Evolutionary conservation across 2,329 filamentous ascomycete genomes (phyloP).

Genomic region (Botryotinia globosa): DNA sequence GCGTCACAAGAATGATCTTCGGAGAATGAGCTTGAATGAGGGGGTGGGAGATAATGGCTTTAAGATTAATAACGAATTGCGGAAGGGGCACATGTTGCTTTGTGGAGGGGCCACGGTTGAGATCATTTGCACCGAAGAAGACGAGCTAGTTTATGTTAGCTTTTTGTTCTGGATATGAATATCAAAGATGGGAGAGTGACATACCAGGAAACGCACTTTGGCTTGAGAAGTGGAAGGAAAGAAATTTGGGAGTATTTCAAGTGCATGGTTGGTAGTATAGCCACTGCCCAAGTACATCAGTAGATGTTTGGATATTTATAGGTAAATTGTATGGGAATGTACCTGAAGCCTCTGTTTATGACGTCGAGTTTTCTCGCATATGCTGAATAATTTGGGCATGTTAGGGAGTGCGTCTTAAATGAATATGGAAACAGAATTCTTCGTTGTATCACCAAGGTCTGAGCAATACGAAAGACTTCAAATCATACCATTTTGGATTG

Average conservation of each 20-base stretch:
- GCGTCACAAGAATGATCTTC: conserved; percentile 72
- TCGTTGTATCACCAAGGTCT: neutral
- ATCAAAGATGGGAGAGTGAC: conserved; percentile 35
- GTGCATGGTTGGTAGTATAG: conserved; percentile 31
- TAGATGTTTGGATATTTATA: neutral
- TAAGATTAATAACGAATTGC: conserved; percentile 69
- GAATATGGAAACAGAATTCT: neutral
- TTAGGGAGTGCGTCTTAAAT: neutral
- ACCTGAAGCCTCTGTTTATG: conserved; percentile 29
- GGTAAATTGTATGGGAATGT: no score
- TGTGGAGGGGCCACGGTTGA: conserved; percentile 58
- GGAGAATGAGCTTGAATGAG: conserved; percentile 65
- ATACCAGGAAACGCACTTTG: conserved; percentile 40
- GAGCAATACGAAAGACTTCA: neutral
- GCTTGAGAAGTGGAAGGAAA: conserved; percentile 31
- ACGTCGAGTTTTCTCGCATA: conserved; percentile 24
- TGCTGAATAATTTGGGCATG: neutral
- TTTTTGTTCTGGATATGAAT: neutral
- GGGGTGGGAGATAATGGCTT: conserved; percentile 68
- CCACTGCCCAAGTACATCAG: conserved; percentile 23
- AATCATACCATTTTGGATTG: conserved; percentile 29
- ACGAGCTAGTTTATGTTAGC: conserved; percentile 42
- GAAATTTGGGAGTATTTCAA: conserved; percentile 24
- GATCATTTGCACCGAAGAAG: conserved; percentile 88
- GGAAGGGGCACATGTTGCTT: conserved; percentile 73